Evolutionary conservation across 805 yeast species (phyloP), one percentile per base, ranked within the genome.

Genomic region (Sporopachydermia quercuum): DNA sequence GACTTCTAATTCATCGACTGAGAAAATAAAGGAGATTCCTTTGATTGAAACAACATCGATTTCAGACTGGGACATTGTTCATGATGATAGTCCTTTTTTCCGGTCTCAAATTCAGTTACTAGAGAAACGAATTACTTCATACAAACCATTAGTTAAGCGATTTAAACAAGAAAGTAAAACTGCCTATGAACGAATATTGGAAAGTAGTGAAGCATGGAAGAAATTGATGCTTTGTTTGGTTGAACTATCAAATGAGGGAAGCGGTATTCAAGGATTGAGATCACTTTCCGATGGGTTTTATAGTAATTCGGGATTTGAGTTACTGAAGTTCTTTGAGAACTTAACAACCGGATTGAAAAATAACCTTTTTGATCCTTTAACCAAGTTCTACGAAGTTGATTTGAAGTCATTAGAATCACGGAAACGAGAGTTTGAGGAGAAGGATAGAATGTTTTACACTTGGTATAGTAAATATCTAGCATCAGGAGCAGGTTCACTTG

Each of bases 61-160:
- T n/a, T n/a, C n/a, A n/a, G 36, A 11, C 8, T 14, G 15, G 11
- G 6, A 8, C 5, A 5, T 8, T 14, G 11, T 34, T 14, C 59
- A 61, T 4, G 68, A 63, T 39, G 69, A 64, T 38, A 68, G 69
- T 4, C 69, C 69, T 3, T 51, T 61, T 16, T 64, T 64, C 47
- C 51, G 69, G 15, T 63, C 66, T 15, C 56, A 66, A 3, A 48
- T 64, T 13, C 51, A 57, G 11, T 43, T 50, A 4, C 50, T 64
- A 47, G 69, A 64, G 43, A 56, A 60, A 36, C 51, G 51, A 38
- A 52, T 62, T 1, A 52, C 55, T 4, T 42, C 47, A 17, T 44
- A 62, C 38, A 62, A 63, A 37, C 43, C 51, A 16, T 47, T 51
- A 18, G 47, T 57, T 33, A 64, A 64, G 45, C 51, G 47, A 40